Evolutionary conservation across 306 rosid genomes (phyloP), one percentile per base, ranked within the genome.

Genomic region (Neltuma alba): DNA sequence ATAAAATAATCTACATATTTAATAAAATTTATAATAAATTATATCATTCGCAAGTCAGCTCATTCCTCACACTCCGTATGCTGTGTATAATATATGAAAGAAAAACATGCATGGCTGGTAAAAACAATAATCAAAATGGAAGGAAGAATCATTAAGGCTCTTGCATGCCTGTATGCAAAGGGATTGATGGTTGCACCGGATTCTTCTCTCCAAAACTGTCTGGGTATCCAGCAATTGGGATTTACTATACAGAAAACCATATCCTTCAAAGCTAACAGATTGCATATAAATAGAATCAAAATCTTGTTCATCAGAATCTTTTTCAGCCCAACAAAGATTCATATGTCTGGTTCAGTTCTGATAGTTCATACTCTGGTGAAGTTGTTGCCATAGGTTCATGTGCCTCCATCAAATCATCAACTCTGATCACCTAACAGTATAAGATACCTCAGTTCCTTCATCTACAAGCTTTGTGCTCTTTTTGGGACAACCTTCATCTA

Each of bases 341-440:
- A 73, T 85, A 93, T 48, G 54, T 83, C 85, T 67, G 70, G 70
- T 77, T 83, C 83, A 67, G 63, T 61, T 79, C 79, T 64, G 88
- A 75, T 34, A 83, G 66, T 74, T 87, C 76, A 37, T 48, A 81
- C 34, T 65, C 87, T 0, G 84, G 74, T 65, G 83, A 70, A 36
- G 85, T 52, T 40, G 89, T 78, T 44, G 82, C 67, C 74, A 4
- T 23, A 0, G 88, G 74, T 45, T 20, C 76, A 23, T 81, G 84
- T n/a, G 67, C 72, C 62, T 78, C 94, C 36, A 63, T 80, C 57
- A 88, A 27, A 82, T 90, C 98, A 65, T 85, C 50, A 64, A 85
- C 96, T 73, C 87, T 90, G n/a, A n/a, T n/a, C 89, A 92, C 92
- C 99, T 95, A 70, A 65, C 54, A 79, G 47, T 25, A 42, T 44